A percentile compares a stretch with the other conserved stretches of the same genome.
Conservation (phyloP, 306 rosid species). For the Styphnolobium japonicum region DNA sequence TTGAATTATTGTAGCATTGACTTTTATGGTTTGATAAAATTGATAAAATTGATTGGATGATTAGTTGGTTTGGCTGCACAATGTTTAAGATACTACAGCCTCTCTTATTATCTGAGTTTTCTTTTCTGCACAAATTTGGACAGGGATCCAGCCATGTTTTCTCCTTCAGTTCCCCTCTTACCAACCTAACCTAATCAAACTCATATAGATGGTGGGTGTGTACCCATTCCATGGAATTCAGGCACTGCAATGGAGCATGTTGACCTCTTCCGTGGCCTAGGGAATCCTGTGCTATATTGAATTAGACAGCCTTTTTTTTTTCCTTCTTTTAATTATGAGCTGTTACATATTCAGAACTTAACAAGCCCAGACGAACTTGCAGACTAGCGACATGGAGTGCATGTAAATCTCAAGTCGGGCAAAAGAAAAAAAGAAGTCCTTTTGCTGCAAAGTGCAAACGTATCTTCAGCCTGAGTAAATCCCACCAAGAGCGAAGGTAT, state of each 20-base stretch:
- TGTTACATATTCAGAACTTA: no score
- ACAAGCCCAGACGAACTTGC: no score
- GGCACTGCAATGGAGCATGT: background rate
- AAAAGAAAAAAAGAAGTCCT: background rate
- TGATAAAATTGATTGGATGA: background rate
- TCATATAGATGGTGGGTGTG: background rate
- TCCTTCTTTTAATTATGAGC: no score
- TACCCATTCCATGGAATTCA: background rate
- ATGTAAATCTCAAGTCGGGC: no score
- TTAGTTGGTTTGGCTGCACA: background rate
- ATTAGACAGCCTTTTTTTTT: no score
- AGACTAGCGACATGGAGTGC: no score
- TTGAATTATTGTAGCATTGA: background rate
- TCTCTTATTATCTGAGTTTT: background rate
- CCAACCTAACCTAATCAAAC: background rate
- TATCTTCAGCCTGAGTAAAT: constrained; percentile 3
- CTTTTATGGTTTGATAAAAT: background rate
- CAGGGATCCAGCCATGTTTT: background rate
- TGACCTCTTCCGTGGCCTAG: background rate
- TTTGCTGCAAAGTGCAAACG: background rate
- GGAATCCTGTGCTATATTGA: background rate
- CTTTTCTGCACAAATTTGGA: background rate
- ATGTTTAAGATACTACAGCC: background rate
- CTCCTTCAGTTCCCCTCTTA: background rate
- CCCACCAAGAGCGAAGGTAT: background rate